Conservation (phyloP, 768 basidiomycete genomes). For the Pleurotus citrinopileatus region DNA sequence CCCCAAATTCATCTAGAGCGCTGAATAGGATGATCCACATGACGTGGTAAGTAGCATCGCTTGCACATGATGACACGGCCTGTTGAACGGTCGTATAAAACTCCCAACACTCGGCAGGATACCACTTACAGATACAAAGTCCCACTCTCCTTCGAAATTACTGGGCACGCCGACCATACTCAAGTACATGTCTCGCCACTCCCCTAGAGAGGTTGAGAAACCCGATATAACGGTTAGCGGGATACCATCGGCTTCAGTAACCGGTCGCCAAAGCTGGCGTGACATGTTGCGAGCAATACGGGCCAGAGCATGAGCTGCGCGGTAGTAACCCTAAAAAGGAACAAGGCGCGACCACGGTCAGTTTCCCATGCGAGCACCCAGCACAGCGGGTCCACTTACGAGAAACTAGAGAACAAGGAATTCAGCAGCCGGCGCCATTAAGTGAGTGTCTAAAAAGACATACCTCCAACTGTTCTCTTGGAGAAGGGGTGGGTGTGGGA, state of each 20-base stretch:
- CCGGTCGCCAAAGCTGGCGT: constrained; percentile 75
- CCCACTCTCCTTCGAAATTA: constrained; percentile 84
- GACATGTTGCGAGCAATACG: constrained; percentile 82
- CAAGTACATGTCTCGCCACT: constrained; percentile 79
- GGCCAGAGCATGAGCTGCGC: constrained; percentile 80
- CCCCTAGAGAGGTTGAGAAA: constrained; percentile 53
- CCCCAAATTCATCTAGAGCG: constrained; percentile 82
- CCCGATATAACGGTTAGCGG: constrained; percentile 59
- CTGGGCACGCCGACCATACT: constrained; percentile 81
- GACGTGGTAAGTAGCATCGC: constrained; percentile 87
- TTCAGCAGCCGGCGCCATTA: constrained; percentile 12
- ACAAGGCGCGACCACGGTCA: constrained; percentile 5
- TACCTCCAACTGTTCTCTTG: constrained; percentile 80
- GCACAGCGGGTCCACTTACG: constrained; percentile 39
- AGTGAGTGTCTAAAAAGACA: constrained; percentile 17
- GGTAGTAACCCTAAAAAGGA: constrained; percentile 69
- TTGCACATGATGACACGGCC: constrained; percentile 63
- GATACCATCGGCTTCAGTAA: constrained; percentile 75
- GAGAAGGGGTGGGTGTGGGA: constrained; percentile 50
- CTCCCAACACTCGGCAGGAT: constrained; percentile 7
- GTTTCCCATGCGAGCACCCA: neutral
- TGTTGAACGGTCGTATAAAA: constrained; percentile 18
- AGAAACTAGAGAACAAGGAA: constrained; percentile 49
- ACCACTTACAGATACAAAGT: constrained; percentile 58
- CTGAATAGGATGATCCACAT: constrained; percentile 87